Conservation (phyloP, 2,329 filamentous ascomycete genomes). For the Chalara sp. region DNA sequence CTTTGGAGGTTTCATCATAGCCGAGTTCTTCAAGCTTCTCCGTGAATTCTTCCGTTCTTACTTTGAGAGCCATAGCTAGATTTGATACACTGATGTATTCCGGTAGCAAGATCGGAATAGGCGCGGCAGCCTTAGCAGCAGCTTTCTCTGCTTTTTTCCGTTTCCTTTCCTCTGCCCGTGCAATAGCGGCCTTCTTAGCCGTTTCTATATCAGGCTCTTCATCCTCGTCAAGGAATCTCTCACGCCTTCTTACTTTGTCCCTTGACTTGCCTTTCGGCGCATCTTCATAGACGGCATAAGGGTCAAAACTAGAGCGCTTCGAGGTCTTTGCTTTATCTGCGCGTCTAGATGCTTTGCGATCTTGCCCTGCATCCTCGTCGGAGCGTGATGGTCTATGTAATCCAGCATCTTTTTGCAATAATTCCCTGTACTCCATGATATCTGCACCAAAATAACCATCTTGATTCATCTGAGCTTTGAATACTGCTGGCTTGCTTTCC, state of each 20-base stretch:
- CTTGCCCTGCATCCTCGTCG: not conserved
- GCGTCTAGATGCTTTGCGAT: not conserved
- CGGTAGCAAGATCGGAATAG: conserved; percentile 67
- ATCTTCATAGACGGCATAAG: conserved; percentile 9
- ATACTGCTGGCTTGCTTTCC: too few species aligned
- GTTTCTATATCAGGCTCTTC: conserved; percentile 26
- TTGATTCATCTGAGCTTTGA: not conserved
- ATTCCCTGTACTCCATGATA: not conserved
- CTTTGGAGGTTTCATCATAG: conserved; percentile 76
- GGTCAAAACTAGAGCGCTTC: conserved; percentile 1
- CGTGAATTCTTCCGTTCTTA: conserved; percentile 66
- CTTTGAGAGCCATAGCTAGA: conserved; percentile 66
- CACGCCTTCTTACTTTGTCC: conserved; percentile 24
- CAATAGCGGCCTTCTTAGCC: conserved; percentile 22
- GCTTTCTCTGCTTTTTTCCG: conserved; percentile 32
- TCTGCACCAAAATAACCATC: not conserved
- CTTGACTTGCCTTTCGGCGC: conserved; percentile 19
- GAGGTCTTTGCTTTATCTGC: conserved; percentile 1
- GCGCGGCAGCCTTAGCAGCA: conserved; percentile 34
- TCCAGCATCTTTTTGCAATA: too few species aligned
- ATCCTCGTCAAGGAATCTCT: conserved; percentile 19
- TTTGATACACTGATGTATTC: conserved; percentile 89
- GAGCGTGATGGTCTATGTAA: too few species aligned
- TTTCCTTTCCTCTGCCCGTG: conserved; percentile 36
- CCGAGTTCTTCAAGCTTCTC: conserved; percentile 74